Evolutionary conservation across 140 eudicot species (phyloP).

Genomic region (Stevia rebaudiana): DNA sequence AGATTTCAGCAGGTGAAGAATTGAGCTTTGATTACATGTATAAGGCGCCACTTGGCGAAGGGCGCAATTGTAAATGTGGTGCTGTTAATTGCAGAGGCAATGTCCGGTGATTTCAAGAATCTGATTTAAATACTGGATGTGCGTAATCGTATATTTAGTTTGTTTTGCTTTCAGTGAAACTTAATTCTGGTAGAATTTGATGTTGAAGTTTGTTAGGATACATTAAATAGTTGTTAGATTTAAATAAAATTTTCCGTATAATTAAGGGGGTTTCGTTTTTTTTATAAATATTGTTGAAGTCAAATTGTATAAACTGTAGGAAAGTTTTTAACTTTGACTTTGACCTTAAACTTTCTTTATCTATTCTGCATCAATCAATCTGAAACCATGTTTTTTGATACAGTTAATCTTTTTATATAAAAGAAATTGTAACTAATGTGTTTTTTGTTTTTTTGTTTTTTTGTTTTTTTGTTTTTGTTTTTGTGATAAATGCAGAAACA

Average conservation of each 20-base stretch:
- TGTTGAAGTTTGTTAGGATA: conserved; percentile 16
- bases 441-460: too few species aligned
- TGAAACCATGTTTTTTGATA: neutral
- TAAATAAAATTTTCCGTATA: conserved; percentile 23
- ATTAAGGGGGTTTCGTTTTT: conserved; percentile 12
- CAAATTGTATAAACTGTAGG: conserved; percentile 2
- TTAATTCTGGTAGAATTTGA: conserved; percentile 14
- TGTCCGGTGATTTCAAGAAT: conserved; percentile 34
- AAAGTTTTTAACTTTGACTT: conserved; percentile 12
- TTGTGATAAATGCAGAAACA: too few species aligned
- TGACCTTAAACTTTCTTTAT: neutral
- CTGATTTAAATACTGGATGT: conserved; percentile 9
- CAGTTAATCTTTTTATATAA: neutral
- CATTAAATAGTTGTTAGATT: conserved; percentile 20
- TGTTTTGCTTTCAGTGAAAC: conserved; percentile 8
- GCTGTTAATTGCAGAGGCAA: conserved; percentile 71
- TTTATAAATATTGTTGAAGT: neutral
- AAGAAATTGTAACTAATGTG: too few species aligned
- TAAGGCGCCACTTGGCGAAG: conserved; percentile 57
- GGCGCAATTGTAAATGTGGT: conserved; percentile 65
- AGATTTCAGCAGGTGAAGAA: conserved; percentile 82
- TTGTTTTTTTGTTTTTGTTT: too few species aligned
- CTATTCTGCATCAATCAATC: neutral
- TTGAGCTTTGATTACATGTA: conserved; percentile 63
- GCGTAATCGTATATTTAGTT: conserved; percentile 23